Evolutionary conservation across 2,329 filamentous ascomycete species (phyloP).

Genomic region (Colletotrichum limetticola): DNA sequence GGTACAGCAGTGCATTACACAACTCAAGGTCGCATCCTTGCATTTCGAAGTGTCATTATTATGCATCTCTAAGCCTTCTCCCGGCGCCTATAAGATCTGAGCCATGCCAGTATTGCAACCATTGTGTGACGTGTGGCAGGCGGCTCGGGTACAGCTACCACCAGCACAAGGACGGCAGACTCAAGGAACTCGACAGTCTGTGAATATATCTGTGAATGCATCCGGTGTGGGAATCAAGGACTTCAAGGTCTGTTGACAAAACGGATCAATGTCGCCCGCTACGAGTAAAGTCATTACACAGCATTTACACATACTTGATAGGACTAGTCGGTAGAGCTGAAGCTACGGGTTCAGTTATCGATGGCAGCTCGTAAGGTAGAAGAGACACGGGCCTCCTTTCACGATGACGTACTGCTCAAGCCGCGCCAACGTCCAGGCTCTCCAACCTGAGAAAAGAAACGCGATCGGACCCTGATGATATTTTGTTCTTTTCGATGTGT

Average conservation of each 20-base stretch:
- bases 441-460: background rate
- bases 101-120: constrained; percentile 3
- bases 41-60: background rate
- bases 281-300: background rate
- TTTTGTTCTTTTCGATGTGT: background rate
- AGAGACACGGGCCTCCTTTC: background rate
- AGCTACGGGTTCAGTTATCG: background rate
- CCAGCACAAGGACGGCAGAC: background rate
- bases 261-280: background rate
- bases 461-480: constrained; percentile 12
- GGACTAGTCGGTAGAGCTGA: background rate
- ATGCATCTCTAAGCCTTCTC: background rate
- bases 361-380: background rate
- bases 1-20: background rate
- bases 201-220: too few relatives aligned
- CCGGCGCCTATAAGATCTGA: background rate
- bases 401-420: background rate
- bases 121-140: background rate
- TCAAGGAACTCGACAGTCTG: too few relatives aligned
- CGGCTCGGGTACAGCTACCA: background rate
- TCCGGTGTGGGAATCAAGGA: too few relatives aligned
- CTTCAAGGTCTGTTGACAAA: background rate
- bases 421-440: background rate
- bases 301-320: background rate
- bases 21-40: constrained; percentile 1